Evolutionary conservation across 1,284 basidiomycete species (phyloP), one percentile per base, ranked within the genome.

Genomic region (Austroboletus olivaceoglutinosus): DNA sequence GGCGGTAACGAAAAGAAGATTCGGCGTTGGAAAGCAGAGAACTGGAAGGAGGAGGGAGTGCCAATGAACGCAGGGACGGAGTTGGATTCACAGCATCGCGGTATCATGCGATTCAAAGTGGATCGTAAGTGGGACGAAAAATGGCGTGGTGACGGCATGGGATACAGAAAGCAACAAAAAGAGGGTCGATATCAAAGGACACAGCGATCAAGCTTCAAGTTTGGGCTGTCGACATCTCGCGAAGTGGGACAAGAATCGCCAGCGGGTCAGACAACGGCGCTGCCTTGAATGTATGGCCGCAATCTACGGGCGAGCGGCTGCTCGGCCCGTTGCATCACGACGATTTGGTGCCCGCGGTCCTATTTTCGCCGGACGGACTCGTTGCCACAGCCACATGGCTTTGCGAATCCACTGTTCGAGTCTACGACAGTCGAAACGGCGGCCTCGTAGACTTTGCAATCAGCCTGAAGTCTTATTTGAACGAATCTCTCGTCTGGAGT

Each of bases 281-380:
- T 9, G 52, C 23, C 3, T 43, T n/a, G n/a, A n/a, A 43, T 11
- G 31, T 56, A 37, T 57, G 48, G 48, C 48, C 47, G 2, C 21
- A 42, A 3, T 29, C 47, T 13, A 43, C 22, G 1, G 31, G 47
- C 15, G 0, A 15, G 12, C 44, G 21, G 13, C 15, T 53, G 1
- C 40, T 58, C 6, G 41, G 38, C 11, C 27, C 27, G 11, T 22
- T 37, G 43, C 2, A 27, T 6, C 53, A 51, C 5, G 30, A 29
- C 25, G 1, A 5, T 4, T 0, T 2, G 0, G 25, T 50, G 21
- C 23, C 12, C 9, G 43, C 45, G 2, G 36, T 45, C 54, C 57
- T 38, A n/a, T 59, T 59, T 27, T 58, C 50, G 4, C 58, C 50
- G 0, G 39, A 58, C 22, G 55, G 48, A 25, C 25, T 50, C 31